Percentiles rank a stretch among this genome's conserved stretches.
phyloP scores from a whole-genome alignment of 108 stramenopile species.

The Nitzschia sp. region DNA sequence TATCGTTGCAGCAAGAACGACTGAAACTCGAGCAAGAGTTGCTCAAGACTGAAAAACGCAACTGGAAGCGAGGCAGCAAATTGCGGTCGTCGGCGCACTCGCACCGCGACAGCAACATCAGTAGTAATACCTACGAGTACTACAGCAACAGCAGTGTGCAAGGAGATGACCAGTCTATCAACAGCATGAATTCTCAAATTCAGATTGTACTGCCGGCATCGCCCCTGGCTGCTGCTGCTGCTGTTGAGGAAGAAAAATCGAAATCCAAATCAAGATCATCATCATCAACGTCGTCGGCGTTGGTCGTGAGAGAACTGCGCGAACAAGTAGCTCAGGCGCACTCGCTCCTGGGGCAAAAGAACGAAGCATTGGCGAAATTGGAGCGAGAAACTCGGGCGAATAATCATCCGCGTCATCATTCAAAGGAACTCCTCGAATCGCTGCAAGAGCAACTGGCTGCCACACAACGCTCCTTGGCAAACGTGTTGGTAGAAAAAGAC shows the following conservation, averaged over 20 bases:
- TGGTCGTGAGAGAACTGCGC: no score
- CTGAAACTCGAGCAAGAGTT: slow-evolving; percentile 32
- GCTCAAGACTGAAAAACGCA: slow-evolving; percentile 26
- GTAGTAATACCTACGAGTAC: background rate
- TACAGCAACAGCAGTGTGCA: background rate
- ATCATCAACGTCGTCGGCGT: background rate
- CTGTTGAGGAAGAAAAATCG: no score
- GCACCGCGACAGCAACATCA: background rate
- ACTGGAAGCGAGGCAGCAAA: slow-evolving; percentile 19
- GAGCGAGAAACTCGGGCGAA: background rate
- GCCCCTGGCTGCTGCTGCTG: background rate
- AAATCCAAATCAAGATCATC: no score
- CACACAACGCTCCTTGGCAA: slow-evolving; percentile 9
- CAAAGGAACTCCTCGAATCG: no score
- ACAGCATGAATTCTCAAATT: background rate
- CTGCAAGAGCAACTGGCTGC: slow-evolving; percentile 15
- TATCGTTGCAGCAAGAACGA: slow-evolving; percentile 29
- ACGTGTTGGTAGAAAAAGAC: slow-evolving; percentile 8
- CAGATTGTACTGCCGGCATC: background rate
- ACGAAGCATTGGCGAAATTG: background rate
- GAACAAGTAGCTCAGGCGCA: background rate
- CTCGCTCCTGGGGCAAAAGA: background rate
- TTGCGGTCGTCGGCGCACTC: background rate
- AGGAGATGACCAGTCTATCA: background rate
- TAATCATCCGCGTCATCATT: no score